Conservation (phyloP, 2,329 filamentous ascomycete genomes). For the Alternaria angustiovoidea region DNA sequence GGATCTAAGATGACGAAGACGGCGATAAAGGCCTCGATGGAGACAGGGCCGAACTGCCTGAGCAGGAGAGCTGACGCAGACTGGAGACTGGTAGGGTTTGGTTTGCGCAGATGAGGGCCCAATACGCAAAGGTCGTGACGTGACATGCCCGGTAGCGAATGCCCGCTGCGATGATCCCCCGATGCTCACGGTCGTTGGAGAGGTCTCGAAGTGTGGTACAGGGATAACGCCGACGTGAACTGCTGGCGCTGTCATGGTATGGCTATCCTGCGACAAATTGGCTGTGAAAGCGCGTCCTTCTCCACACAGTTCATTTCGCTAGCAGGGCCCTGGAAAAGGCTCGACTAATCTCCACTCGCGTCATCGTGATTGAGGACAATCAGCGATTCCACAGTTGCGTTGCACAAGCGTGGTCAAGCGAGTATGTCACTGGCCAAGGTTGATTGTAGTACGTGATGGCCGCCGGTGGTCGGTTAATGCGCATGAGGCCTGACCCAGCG, state of each 20-base stretch:
- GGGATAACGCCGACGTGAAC: slow-evolving; percentile 32
- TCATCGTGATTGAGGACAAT: slow-evolving; percentile 28
- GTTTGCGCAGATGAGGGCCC: slow-evolving; percentile 22
- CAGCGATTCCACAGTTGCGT: slow-evolving; percentile 23
- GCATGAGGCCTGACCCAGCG: slow-evolving; percentile 36
- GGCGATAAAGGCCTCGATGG: slow-evolving; percentile 26
- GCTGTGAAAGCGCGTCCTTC: slow-evolving; percentile 44
- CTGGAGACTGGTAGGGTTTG: slow-evolving; percentile 15
- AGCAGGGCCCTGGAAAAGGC: slow-evolving; percentile 31
- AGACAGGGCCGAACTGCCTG: slow-evolving; percentile 37
- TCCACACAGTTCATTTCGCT: slow-evolving; percentile 52
- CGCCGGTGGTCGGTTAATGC: slow-evolving; percentile 29
- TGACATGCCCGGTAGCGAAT: slow-evolving; percentile 16
- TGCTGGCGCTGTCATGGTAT: slow-evolving; percentile 31
- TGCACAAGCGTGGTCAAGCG: slow-evolving; percentile 35
- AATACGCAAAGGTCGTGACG: slow-evolving; percentile 16
- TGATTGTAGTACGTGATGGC: slow-evolving; percentile 25
- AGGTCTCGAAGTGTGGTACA: slow-evolving; percentile 20
- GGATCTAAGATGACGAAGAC: slow-evolving; percentile 38
- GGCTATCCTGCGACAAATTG: slow-evolving; percentile 41
- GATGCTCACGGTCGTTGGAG: slow-evolving; percentile 16
- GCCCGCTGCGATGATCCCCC: slow-evolving; percentile 17
- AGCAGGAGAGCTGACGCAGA: slow-evolving; percentile 29
- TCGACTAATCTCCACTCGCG: slow-evolving; percentile 40
- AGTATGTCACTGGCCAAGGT: slow-evolving; percentile 28